Conservation (phyloP, 2,329 filamentous ascomycete genomes). For the Diaporthe sp. region DNA sequence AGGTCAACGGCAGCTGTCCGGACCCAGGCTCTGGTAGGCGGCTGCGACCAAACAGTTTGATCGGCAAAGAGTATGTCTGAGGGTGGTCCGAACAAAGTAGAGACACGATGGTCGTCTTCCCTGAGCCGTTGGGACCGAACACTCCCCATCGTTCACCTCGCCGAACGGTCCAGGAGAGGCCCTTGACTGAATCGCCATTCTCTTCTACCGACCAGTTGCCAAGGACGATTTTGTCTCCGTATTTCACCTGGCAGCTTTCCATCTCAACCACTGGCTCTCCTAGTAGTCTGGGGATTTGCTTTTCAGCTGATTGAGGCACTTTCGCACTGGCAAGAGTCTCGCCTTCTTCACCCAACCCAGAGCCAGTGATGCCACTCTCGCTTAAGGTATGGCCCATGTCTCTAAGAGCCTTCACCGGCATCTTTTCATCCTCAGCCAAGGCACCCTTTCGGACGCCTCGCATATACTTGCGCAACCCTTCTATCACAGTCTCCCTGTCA, state of each 20-base stretch:
- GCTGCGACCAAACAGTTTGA: conserved; percentile 86
- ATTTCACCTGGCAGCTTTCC: conserved; percentile 84
- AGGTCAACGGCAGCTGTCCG: conserved; percentile 78
- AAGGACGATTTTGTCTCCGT: conserved; percentile 82
- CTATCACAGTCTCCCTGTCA: conserved; percentile 72
- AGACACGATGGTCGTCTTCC: conserved; percentile 94
- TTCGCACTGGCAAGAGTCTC: conserved; percentile 32
- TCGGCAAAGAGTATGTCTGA: conserved; percentile 90
- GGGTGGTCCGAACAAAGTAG: conserved; percentile 96
- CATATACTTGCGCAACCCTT: conserved; percentile 63
- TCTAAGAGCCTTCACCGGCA: conserved; percentile 62
- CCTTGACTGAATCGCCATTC: conserved; percentile 65
- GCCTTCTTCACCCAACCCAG: conserved; percentile 52
- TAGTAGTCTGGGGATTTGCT: conserved; percentile 43
- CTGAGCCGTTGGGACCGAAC: conserved; percentile 93
- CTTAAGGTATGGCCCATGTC: conserved; percentile 65
- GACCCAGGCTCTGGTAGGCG: conserved; percentile 81
- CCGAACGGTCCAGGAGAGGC: conserved; percentile 86
- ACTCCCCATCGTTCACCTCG: conserved; percentile 91
- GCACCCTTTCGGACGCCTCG: conserved; percentile 60
- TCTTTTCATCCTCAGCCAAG: conserved; percentile 59
- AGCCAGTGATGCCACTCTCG: conserved; percentile 53
- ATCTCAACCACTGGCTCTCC: conserved; percentile 88
- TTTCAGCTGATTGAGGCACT: conserved; percentile 12
- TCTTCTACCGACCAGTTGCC: conserved; percentile 82